phyloP scores from a whole-genome alignment of 331 rosid genomes.

The Acacia pycnantha region DNA sequence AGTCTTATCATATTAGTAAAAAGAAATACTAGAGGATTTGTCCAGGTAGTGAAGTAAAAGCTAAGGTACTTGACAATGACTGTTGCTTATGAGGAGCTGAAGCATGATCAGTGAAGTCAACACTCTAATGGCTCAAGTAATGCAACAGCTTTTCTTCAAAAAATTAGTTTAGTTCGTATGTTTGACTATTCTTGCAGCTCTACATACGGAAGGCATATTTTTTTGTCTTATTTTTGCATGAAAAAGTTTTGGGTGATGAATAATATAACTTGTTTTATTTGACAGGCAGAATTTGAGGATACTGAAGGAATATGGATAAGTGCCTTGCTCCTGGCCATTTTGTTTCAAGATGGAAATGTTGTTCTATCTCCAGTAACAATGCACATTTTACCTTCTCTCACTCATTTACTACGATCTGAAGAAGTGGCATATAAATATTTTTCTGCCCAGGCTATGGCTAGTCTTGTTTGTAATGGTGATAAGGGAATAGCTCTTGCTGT shows the following conservation, averaged over 20 bases:
- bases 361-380: slow-evolving; percentile 62
- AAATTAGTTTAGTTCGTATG: slow-evolving; percentile 9
- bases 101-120: slow-evolving; percentile 25
- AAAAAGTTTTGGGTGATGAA: slow-evolving; percentile 34
- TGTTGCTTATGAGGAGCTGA: slow-evolving; percentile 15
- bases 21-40: slow-evolving; percentile 4
- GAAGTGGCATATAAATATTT: slow-evolving; percentile 80
- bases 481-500: slow-evolving; percentile 81
- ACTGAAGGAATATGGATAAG: slow-evolving; percentile 89
- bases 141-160: neutral
- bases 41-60: neutral
- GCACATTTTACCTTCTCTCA: slow-evolving; percentile 76
- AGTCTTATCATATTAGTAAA: slow-evolving; percentile 8
- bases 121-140: slow-evolving; percentile 12
- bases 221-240: slow-evolving; percentile 24
- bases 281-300: slow-evolving; percentile 89
- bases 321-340: slow-evolving; percentile 76
- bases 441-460: slow-evolving; percentile 95
- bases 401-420: slow-evolving; percentile 79
- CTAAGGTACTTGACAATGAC: slow-evolving; percentile 12
- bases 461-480: slow-evolving; percentile 78
- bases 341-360: slow-evolving; percentile 77
- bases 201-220: slow-evolving; percentile 9
- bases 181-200: slow-evolving; percentile 19
- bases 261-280: slow-evolving; percentile 26